Conservation (phyloP, 768 basidiomycete species). For the Cystofilobasidium macerans region DNA sequence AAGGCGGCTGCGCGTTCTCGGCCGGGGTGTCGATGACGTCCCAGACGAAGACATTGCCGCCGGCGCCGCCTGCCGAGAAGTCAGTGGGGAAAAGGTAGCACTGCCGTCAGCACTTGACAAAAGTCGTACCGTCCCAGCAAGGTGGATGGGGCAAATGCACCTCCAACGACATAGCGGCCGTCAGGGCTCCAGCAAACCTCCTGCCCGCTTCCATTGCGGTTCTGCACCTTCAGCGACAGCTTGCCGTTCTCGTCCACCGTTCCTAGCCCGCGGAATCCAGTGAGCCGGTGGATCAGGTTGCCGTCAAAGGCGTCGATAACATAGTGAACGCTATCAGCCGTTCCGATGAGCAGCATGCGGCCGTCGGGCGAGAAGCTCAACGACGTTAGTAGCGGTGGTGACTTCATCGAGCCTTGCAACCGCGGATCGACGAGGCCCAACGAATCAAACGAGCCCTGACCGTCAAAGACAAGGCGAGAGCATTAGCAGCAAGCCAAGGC, state of each 20-base stretch:
- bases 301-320: slow-evolving; percentile 85
- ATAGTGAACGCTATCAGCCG: slow-evolving; percentile 85
- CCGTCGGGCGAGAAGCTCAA: slow-evolving; percentile 82
- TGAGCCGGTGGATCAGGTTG: slow-evolving; percentile 66
- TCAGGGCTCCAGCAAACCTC: slow-evolving; percentile 93
- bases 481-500: not conserved
- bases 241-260: slow-evolving; percentile 39
- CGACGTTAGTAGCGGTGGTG: slow-evolving; percentile 81
- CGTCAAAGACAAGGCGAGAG: not conserved
- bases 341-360: slow-evolving; percentile 80
- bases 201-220: slow-evolving; percentile 69
- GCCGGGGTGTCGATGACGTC: slow-evolving; percentile 44
- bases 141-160: slow-evolving; percentile 34
- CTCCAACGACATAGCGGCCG: slow-evolving; percentile 76
- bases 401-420: slow-evolving; percentile 53
- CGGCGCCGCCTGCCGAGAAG: slow-evolving; percentile 37
- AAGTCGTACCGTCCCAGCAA: too few relatives aligned
- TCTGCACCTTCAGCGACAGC: slow-evolving; percentile 38
- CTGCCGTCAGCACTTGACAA: not conserved
- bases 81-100: not conserved
- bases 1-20: slow-evolving; percentile 37
- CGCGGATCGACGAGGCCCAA: slow-evolving; percentile 67
- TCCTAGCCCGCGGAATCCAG: slow-evolving; percentile 70
- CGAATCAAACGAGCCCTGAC: slow-evolving; percentile 65
- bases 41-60: slow-evolving; percentile 80